A percentile compares a stretch with the other conserved stretches of the same genome.
phyloP scores from a whole-genome alignment of 2,329 filamentous ascomycete species.

The Arthrinium phaeospermum region DNA sequence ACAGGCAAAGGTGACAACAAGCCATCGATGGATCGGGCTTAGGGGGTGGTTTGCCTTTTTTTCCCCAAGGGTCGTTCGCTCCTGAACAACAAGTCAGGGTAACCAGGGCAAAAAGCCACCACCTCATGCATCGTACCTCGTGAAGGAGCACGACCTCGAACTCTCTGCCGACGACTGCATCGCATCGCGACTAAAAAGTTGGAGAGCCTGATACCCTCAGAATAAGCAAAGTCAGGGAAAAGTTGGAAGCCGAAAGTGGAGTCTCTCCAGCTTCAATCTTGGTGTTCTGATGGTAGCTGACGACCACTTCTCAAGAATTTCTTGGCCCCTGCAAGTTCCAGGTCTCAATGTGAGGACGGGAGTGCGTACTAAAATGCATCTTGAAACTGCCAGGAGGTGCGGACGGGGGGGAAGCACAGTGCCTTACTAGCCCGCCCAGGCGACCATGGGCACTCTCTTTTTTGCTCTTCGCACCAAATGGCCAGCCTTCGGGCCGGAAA shows the following conservation, averaged over 20 bases:
- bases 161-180: background rate
- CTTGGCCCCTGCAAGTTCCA: slow-evolving; percentile 2
- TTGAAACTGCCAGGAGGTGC: slow-evolving; percentile 14
- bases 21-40: background rate
- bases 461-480: background rate
- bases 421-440: background rate
- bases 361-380: background rate
- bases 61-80: background rate
- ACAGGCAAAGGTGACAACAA: slow-evolving; percentile 6
- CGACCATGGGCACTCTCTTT: background rate
- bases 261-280: slow-evolving; percentile 11
- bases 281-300: background rate
- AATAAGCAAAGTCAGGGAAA: background rate
- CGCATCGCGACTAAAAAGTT: background rate
- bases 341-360: background rate
- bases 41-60: background rate
- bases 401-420: slow-evolving; percentile 10
- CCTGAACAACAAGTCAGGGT: background rate
- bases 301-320: background rate
- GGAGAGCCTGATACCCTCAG: background rate
- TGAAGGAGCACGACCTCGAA: background rate
- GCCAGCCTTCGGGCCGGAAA: background rate
- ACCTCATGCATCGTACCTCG: background rate
- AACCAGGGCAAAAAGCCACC: background rate
- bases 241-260: slow-evolving; percentile 3